Evolutionary conservation across 2,329 filamentous ascomycete species (phyloP).

Genomic region (Penicillium decumbens): DNA sequence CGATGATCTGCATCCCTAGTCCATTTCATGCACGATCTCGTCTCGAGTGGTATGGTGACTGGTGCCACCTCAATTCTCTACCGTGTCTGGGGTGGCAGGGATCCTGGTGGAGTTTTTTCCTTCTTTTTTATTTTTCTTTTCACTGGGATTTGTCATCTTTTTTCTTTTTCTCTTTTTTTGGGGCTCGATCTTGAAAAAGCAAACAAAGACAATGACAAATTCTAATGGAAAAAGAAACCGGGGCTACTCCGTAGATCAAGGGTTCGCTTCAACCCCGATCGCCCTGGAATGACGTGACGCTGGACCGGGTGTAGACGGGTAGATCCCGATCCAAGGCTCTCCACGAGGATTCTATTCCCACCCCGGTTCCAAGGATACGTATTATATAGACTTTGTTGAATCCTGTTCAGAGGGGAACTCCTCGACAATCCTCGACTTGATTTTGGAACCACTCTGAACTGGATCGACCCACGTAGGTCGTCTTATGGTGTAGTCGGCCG

Average conservation of each 20-base stretch:
- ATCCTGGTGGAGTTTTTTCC: background rate
- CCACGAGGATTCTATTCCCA: conserved; percentile 14
- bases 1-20: conserved; percentile 23
- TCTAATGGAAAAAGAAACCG: background rate
- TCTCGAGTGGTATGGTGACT: conserved; percentile 14
- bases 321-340: conserved; percentile 11
- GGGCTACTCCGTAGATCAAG: background rate
- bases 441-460: conserved; percentile 1
- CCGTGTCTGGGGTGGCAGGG: background rate
- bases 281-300: conserved; percentile 16
- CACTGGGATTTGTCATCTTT: no score
- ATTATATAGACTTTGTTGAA: no score
- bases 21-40: conserved; percentile 24
- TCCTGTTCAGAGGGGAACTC: background rate
- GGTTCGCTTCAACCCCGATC: background rate
- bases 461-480: background rate
- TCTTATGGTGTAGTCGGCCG: no score
- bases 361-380: background rate
- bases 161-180: background rate
- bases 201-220: background rate
- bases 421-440: background rate
- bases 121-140: background rate
- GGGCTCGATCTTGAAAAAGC: background rate
- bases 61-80: background rate
- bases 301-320: background rate